Conservation (phyloP, 108 stramenopile genomes). For the Cyclotella sp. region DNA sequence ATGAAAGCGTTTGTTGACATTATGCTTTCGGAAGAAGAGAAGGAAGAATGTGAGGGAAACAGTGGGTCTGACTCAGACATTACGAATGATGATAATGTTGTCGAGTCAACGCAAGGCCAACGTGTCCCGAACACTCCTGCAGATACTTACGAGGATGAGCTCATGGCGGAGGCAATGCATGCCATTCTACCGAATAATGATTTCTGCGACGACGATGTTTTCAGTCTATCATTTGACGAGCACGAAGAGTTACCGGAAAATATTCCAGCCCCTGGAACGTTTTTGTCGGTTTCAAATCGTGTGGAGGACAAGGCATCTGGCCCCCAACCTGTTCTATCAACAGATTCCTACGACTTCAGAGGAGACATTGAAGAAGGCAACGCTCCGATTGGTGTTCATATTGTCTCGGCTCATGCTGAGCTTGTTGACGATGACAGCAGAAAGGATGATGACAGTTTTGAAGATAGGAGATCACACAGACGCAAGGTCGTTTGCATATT, state of each 20-base stretch:
- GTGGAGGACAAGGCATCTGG: conserved; percentile 17
- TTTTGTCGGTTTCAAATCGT: conserved; percentile 7
- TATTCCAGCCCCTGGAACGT: neutral
- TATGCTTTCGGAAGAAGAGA: conserved; percentile 20
- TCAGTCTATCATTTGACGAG: conserved; percentile 25
- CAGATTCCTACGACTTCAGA: conserved; percentile 5
- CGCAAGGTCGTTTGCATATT: conserved; percentile 5
- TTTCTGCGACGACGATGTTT: conserved; percentile 16
- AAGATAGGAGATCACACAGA: conserved; percentile 8
- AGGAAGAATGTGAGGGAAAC: neutral
- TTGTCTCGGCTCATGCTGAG: conserved; percentile 25
- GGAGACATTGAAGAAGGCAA: conserved; percentile 29
- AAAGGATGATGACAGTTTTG: conserved; percentile 3
- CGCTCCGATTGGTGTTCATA: conserved; percentile 21
- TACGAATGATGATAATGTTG: neutral
- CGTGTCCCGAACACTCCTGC: neutral
- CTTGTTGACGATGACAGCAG: conserved; percentile 7
- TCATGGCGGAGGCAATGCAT: conserved; percentile 33
- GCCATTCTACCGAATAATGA: conserved; percentile 19
- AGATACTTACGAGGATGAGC: conserved; percentile 18
- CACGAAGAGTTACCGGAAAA: conserved; percentile 11
- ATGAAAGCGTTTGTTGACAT: conserved; percentile 32
- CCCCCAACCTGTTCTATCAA: conserved; percentile 9
- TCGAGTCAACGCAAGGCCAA: neutral
- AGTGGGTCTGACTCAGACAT: conserved; percentile 4